Conservation (phyloP, 2,329 filamentous ascomycete genomes). For the Sordariomycetes sp. region DNA sequence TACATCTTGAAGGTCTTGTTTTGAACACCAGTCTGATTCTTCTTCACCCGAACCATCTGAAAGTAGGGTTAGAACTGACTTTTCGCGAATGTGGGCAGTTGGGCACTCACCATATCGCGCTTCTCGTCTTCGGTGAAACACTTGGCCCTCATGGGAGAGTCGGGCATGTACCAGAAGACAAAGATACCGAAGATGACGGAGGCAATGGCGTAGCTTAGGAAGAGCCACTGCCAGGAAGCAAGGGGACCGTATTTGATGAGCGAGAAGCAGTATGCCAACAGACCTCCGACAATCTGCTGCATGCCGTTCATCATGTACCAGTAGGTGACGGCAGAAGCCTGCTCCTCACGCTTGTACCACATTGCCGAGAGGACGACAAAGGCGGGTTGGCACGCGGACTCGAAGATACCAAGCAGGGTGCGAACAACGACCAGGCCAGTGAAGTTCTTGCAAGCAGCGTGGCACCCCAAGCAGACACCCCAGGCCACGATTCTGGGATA, state of each 20-base stretch:
- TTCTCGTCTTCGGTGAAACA: slow-evolving; percentile 61
- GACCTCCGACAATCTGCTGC: slow-evolving; percentile 62
- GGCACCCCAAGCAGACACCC: slow-evolving; percentile 50
- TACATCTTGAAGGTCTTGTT: slow-evolving; percentile 39
- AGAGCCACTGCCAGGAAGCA: slow-evolving; percentile 56
- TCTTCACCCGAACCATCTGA: slow-evolving; percentile 50
- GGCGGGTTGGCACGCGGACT: slow-evolving; percentile 59
- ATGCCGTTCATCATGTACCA: slow-evolving; percentile 75
- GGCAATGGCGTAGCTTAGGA: slow-evolving; percentile 55
- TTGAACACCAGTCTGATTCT: slow-evolving; percentile 53
- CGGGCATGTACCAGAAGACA: slow-evolving; percentile 55
- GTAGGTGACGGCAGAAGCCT: slow-evolving; percentile 56
- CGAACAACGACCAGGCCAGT: slow-evolving; percentile 49
- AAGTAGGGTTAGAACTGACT: no score
- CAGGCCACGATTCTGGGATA: slow-evolving; percentile 59
- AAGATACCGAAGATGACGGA: slow-evolving; percentile 57
- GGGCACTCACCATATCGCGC: slow-evolving; percentile 48
- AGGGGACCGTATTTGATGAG: slow-evolving; percentile 17
- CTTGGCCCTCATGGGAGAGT: slow-evolving; percentile 63
- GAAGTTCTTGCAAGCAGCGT: slow-evolving; percentile 54
- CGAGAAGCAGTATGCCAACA: slow-evolving; percentile 21
- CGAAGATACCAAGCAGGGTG: slow-evolving; percentile 61
- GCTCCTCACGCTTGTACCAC: slow-evolving; percentile 65
- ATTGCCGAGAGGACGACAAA: slow-evolving; percentile 60
- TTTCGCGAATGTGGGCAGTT: no score